These are phyloP conservation scores for Tulasnella sp. DNA, from an alignment of 768 basidiomycete species.

Conservation along the genomic window DNA sequence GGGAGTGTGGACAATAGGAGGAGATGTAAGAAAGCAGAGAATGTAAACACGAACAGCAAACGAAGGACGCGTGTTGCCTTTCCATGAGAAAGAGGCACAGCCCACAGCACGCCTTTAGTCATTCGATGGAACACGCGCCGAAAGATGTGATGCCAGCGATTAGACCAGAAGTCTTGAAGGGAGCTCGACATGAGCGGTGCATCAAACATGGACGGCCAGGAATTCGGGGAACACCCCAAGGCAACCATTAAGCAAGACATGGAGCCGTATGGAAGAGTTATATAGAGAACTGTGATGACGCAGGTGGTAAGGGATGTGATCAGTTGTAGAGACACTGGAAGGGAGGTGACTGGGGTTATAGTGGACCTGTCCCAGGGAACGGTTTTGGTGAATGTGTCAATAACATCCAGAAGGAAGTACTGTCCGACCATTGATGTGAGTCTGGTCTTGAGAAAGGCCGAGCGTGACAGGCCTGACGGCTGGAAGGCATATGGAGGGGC, in stretches of 20 bases:
- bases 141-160: constrained; percentile 17
- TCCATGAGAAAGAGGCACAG: background rate
- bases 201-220: constrained; percentile 15
- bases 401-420: constrained; percentile 9
- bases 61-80: background rate
- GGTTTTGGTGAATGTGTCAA: constrained; percentile 12
- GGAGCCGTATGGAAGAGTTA: constrained; percentile 6
- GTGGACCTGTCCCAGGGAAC: background rate
- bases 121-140: constrained; percentile 12
- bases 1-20: constrained; percentile 8
- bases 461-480: background rate
- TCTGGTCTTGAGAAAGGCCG: background rate
- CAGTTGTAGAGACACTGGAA: constrained; percentile 13
- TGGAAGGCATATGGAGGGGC: background rate
- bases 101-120: background rate
- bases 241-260: background rate
- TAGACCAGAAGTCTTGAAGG: constrained; percentile 17
- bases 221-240: background rate
- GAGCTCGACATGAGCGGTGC: constrained; percentile 8
- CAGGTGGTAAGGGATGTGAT: background rate
- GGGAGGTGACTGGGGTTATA: constrained; percentile 8
- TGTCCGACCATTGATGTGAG: constrained; percentile 5
- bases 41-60: constrained; percentile 6
- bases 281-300: background rate
- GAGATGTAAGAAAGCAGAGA: constrained; percentile 15